Conservation (phyloP, 2,329 filamentous ascomycete species). For the Orbilia javanica region DNA sequence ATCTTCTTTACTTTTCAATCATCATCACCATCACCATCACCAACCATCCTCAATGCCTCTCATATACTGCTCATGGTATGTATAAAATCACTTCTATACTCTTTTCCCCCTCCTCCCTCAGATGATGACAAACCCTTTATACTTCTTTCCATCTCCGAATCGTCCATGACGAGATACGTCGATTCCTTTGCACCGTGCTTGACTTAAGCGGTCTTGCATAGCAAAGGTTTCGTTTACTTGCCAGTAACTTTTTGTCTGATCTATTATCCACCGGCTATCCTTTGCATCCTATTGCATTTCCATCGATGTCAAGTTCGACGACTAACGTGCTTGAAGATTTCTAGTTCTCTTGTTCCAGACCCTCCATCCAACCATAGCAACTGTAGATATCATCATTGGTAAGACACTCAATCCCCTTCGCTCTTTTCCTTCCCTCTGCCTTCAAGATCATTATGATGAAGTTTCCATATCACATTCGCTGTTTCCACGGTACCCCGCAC, state of each 20-base stretch:
- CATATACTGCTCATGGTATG: constrained; percentile 21
- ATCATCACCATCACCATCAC: too few species aligned
- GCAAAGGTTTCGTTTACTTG: constrained; percentile 60
- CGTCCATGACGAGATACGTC: constrained; percentile 62
- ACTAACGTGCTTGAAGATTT: constrained; percentile 34
- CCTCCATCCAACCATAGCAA: neutral
- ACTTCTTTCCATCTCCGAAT: constrained; percentile 63
- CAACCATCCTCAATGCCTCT: constrained; percentile 26
- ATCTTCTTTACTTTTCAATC: too few species aligned
- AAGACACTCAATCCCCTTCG: constrained; percentile 31
- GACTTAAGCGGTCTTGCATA: constrained; percentile 35
- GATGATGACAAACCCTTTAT: constrained; percentile 56
- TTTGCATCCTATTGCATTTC: neutral
- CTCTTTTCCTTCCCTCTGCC: neutral
- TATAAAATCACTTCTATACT: neutral
- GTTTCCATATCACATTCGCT: constrained; percentile 63
- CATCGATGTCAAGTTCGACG: neutral
- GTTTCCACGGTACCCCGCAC: constrained; percentile 62
- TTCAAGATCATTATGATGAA: constrained; percentile 59
- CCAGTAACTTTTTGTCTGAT: constrained; percentile 63
- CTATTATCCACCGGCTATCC: constrained; percentile 4
- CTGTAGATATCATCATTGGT: constrained; percentile 23
- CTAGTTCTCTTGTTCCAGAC: constrained; percentile 15
- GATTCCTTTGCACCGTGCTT: constrained; percentile 28
- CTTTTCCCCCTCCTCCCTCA: neutral